Evolutionary conservation across 495 filamentous ascomycete genomes (phyloP).

Genomic region (Achaetomiella virescens): DNA sequence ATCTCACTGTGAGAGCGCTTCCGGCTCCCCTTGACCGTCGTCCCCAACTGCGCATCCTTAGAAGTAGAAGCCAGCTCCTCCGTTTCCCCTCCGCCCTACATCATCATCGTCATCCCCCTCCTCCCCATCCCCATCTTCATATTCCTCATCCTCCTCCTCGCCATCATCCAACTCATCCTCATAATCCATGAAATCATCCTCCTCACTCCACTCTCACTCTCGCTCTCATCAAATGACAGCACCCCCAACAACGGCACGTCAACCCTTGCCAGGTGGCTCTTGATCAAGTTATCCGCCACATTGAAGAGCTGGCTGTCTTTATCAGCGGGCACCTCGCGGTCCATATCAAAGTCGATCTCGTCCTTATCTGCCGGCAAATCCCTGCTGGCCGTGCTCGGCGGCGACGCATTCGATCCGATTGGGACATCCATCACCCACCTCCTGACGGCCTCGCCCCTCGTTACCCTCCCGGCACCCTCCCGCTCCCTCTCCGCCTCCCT

Average conservation of each 20-base stretch:
- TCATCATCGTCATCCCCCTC: constrained; percentile 11
- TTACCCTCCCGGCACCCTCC: constrained; percentile 6
- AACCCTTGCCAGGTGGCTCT: constrained; percentile 27
- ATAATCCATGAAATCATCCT: constrained; percentile 13
- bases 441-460: constrained; percentile 30
- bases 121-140: constrained; percentile 13
- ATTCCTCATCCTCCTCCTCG: constrained; percentile 15
- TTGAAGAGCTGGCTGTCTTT: constrained; percentile 27
- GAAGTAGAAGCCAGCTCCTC: constrained; percentile 6
- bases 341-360: constrained; percentile 29
- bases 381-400: not conserved
- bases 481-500: not conserved
- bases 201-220: constrained; percentile 27
- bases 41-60: constrained; percentile 23
- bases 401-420: not conserved
- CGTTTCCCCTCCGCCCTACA: not conserved
- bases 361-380: constrained; percentile 5
- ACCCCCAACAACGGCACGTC: constrained; percentile 31
- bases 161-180: constrained; percentile 28
- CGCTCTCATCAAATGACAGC: constrained; percentile 31
- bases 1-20: constrained; percentile 16
- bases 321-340: constrained; percentile 21
- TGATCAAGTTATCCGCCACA: constrained; percentile 32
- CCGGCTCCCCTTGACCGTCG: constrained; percentile 16
- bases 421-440: constrained; percentile 32